Evolutionary conservation across 1,139 yeast genomes (phyloP).

Genomic region (Pichia sp.): DNA sequence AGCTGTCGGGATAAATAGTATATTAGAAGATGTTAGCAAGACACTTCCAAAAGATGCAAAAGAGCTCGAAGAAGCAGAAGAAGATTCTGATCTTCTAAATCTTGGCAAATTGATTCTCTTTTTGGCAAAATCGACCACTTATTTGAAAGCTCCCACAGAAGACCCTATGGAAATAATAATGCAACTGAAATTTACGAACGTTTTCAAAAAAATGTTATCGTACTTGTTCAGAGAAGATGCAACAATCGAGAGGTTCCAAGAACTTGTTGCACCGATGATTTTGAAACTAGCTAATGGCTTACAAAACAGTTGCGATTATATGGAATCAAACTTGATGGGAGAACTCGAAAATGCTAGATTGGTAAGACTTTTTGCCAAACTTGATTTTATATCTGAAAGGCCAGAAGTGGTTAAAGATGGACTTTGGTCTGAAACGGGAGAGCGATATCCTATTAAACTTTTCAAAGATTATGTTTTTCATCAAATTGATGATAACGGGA

Average conservation of each 20-base stretch:
- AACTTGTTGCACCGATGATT: conserved; percentile 37
- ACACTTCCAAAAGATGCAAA: conserved; percentile 10
- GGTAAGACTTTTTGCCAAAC: conserved; percentile 74
- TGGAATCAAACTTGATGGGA: conserved; percentile 60
- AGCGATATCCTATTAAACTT: conserved; percentile 66
- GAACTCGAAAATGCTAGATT: conserved; percentile 89
- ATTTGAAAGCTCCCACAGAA: conserved; percentile 28
- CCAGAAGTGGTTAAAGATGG: conserved; percentile 59
- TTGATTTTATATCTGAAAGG: conserved; percentile 73
- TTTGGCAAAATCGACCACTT: conserved; percentile 45
- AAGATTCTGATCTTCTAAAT: conserved; percentile 49
- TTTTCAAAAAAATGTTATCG: conserved; percentile 34
- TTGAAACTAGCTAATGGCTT: conserved; percentile 49
- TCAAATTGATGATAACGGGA: conserved; percentile 72
- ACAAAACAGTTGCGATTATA: conserved; percentile 55
- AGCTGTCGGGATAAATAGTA: conserved; percentile 69
- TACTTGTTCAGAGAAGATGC: conserved; percentile 33
- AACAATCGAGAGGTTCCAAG: conserved; percentile 30
- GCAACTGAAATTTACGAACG: conserved; percentile 32
- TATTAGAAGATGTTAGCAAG: conserved; percentile 38
- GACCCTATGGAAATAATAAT: conserved; percentile 26
- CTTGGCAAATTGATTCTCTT: conserved; percentile 60
- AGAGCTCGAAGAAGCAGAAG: background rate
- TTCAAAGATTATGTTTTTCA: conserved; percentile 86
- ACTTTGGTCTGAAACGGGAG: conserved; percentile 73